Evolutionary conservation across 352 stramenopile species (phyloP).

Genomic region (Achlya hypogyna): DNA sequence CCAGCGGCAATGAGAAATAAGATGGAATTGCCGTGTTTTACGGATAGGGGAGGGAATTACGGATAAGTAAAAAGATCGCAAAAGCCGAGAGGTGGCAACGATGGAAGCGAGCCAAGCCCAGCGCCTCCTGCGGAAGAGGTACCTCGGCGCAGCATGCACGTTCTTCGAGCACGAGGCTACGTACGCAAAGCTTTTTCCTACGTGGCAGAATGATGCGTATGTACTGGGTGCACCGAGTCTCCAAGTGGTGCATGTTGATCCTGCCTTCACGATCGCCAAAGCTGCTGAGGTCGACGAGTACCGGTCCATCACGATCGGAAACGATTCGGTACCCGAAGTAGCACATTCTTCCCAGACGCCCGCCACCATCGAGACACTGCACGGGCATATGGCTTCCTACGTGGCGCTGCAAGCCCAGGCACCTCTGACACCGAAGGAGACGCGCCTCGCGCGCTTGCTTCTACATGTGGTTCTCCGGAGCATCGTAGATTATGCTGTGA

Average conservation of each 20-base stretch:
- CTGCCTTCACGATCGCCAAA: background rate
- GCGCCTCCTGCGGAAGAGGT: background rate
- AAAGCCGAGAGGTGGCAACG: background rate
- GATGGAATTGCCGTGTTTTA: no score
- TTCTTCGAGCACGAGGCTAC: background rate
- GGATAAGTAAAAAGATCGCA: slow-evolving; percentile 13
- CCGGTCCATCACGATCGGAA: background rate
- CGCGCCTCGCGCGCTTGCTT: background rate
- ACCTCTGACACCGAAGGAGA: slow-evolving; percentile 1
- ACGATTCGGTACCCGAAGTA: background rate
- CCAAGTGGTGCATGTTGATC: background rate
- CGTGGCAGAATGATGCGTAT: background rate
- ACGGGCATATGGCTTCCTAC: background rate
- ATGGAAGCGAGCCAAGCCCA: background rate
- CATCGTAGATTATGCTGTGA: background rate
- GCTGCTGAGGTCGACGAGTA: background rate
- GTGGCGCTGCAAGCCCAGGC: background rate
- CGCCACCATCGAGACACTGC: background rate
- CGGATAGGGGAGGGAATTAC: no score
- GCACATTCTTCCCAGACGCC: no score
- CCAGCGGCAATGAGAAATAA: no score
- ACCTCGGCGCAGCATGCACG: background rate
- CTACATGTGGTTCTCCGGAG: background rate
- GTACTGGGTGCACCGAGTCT: background rate
- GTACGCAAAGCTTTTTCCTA: background rate